phyloP scores from a whole-genome alignment of 2,329 filamentous ascomycete genomes.

The Curvularia hawaiiensis region DNA sequence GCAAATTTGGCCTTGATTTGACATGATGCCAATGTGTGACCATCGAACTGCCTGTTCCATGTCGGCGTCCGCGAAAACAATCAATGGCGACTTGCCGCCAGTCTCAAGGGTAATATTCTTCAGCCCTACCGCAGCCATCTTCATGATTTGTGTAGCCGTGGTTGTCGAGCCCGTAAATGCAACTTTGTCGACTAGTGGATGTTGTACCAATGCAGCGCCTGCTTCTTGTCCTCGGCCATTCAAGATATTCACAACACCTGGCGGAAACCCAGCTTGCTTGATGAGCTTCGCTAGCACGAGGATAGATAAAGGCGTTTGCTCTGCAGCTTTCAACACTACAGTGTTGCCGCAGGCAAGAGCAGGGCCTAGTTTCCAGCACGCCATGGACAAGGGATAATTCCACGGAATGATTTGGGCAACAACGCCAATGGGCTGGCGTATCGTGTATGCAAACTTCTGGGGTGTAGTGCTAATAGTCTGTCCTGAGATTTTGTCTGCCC shows the following conservation, averaged over 20 bases:
- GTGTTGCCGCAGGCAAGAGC: conserved; percentile 61
- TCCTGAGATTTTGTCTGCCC: conserved; percentile 76
- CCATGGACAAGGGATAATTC: conserved; percentile 51
- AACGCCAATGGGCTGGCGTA: conserved; percentile 11
- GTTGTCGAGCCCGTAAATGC: conserved; percentile 76
- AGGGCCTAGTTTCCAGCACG: conserved; percentile 59
- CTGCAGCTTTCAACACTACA: conserved; percentile 61
- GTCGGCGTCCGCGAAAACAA: conserved; percentile 61
- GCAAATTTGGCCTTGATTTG: conserved; percentile 62
- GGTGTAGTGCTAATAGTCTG: conserved; percentile 69
- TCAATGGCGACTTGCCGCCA: conserved; percentile 60
- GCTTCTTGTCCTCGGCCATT: conserved; percentile 65
- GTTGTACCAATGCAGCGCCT: conserved; percentile 65
- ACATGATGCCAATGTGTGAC: conserved; percentile 63
- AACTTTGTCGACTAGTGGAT: conserved; percentile 72
- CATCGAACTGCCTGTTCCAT: conserved; percentile 66
- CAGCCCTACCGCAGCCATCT: conserved; percentile 64
- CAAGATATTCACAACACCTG: conserved; percentile 46
- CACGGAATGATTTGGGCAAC: conserved; percentile 43
- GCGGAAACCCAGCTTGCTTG: conserved; percentile 63
- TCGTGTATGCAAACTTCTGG: conserved; percentile 74
- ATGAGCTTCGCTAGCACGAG: conserved; percentile 56
- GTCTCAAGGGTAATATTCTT: conserved; percentile 65
- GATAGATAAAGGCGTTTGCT: conserved; percentile 57
- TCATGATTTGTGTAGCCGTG: conserved; percentile 75